Percentiles rank a stretch among this genome's conserved stretches.
Evolutionary conservation across 768 basidiomycete species (phyloP).

Genomic region (Boletus tomentosulus): DNA sequence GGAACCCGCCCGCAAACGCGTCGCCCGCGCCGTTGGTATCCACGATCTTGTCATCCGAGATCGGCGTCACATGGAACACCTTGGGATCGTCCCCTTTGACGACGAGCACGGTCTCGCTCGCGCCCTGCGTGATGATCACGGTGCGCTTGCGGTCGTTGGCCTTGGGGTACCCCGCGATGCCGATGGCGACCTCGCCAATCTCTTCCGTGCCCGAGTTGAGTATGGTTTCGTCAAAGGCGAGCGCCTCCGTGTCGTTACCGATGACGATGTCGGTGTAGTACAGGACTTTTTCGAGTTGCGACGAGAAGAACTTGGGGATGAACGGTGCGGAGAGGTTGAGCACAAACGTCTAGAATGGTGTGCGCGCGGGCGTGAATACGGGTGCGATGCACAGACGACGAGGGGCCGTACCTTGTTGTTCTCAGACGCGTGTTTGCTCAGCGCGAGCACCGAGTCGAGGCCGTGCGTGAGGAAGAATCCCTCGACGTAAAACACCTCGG

Average conservation of each 20-base stretch:
- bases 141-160: slow-evolving; percentile 74
- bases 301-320: slow-evolving; percentile 89
- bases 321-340: slow-evolving; percentile 97
- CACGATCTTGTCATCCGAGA: slow-evolving; percentile 66
- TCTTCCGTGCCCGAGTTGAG: slow-evolving; percentile 30
- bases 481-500: slow-evolving; percentile 89
- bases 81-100: slow-evolving; percentile 49
- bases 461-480: slow-evolving; percentile 99
- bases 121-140: slow-evolving; percentile 90
- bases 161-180: slow-evolving; percentile 72
- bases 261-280: slow-evolving; percentile 87
- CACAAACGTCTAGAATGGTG: slow-evolving; percentile 60
- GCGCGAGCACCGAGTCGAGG: slow-evolving; percentile 57
- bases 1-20: slow-evolving; percentile 94
- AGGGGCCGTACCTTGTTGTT: slow-evolving; percentile 59
- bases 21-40: slow-evolving; percentile 99
- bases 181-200: background rate
- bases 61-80: slow-evolving; percentile 52
- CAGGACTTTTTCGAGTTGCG: slow-evolving; percentile 75
- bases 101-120: slow-evolving; percentile 74
- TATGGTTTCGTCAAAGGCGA: slow-evolving; percentile 72
- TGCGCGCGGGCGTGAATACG: background rate
- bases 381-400: background rate
- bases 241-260: slow-evolving; percentile 96
- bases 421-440: slow-evolving; percentile 73